Conservation (phyloP, 2,329 filamentous ascomycete genomes). For the Calonectria ilicicola region DNA sequence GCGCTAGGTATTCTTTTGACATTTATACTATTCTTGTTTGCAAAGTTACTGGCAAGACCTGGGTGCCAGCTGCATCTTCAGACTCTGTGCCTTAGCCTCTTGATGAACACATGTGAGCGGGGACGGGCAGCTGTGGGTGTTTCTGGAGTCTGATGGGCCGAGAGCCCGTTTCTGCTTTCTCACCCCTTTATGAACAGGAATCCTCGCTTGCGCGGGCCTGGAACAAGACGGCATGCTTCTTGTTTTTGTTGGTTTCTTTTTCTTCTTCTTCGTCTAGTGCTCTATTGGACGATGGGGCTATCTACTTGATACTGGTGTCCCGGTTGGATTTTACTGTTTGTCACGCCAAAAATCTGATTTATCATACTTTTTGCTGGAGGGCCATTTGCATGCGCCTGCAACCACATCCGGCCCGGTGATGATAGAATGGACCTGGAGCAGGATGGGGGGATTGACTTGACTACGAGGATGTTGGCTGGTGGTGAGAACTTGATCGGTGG, state of each 20-base stretch:
- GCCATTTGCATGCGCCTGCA: slow-evolving; percentile 8
- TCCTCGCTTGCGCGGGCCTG: slow-evolving; percentile 15
- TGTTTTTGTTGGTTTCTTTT: slow-evolving; percentile 4
- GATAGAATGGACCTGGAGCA: slow-evolving; percentile 7
- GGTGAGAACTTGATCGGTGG: slow-evolving; percentile 18
- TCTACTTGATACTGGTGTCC: slow-evolving; percentile 10
- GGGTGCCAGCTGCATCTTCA: slow-evolving; percentile 16
- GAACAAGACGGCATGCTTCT: slow-evolving; percentile 14
- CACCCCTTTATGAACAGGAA: slow-evolving; percentile 1
- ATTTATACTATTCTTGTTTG: slow-evolving; percentile 47
- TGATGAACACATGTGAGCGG: slow-evolving; percentile 16
- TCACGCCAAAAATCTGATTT: slow-evolving; percentile 17
- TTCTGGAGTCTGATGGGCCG: slow-evolving; percentile 31
- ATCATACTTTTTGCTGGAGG: slow-evolving; percentile 6
- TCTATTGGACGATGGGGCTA: background rate
- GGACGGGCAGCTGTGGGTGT: slow-evolving; percentile 29
- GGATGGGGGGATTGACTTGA: background rate
- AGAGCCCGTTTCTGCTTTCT: slow-evolving; percentile 17
- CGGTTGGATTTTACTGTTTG: slow-evolving; percentile 12
- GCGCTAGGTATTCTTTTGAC: slow-evolving; percentile 51
- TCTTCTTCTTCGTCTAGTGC: background rate
- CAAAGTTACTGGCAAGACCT: slow-evolving; percentile 35
- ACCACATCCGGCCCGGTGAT: slow-evolving; percentile 1
- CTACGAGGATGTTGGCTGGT: slow-evolving; percentile 9
- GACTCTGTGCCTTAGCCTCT: slow-evolving; percentile 6